A percentile compares a stretch with the other conserved stretches of the same genome.
These are phyloP conservation scores for Oldenlandia corymbosa DNA, from an alignment of 257 asterid genomes.

Conservation along the genomic window DNA sequence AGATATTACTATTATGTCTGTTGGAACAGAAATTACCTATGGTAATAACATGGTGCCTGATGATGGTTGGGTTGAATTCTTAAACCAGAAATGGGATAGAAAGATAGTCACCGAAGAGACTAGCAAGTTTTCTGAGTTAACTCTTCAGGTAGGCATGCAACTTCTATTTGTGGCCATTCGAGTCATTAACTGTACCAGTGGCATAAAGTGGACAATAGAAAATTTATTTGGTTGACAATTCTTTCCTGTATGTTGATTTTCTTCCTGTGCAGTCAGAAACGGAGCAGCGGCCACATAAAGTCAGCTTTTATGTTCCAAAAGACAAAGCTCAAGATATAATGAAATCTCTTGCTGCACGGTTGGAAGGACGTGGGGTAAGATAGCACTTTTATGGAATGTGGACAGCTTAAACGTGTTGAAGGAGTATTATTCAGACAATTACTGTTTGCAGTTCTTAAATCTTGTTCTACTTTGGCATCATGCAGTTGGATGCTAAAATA, in stretches of 20 bases:
- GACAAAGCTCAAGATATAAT: slow-evolving; percentile 65
- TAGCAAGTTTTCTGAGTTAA: slow-evolving; percentile 64
- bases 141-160: slow-evolving; percentile 60
- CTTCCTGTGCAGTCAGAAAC: slow-evolving; percentile 72
- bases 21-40: slow-evolving; percentile 95
- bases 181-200: not conserved
- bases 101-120: slow-evolving; percentile 75
- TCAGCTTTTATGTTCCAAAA: slow-evolving; percentile 76
- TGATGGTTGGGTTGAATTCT: slow-evolving; percentile 77
- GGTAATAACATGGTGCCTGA: slow-evolving; percentile 95
- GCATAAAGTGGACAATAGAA: not conserved
- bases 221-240: slow-evolving; percentile 3
- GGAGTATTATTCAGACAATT: not conserved
- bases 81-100: slow-evolving; percentile 92
- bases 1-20: slow-evolving; percentile 89
- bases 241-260: slow-evolving; percentile 20
- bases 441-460: not conserved
- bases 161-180: slow-evolving; percentile 11
- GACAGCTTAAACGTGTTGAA: not conserved
- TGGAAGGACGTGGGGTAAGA: slow-evolving; percentile 81
- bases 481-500: slow-evolving; percentile 88
- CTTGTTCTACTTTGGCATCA: slow-evolving; percentile 15
- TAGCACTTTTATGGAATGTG: slow-evolving; percentile 15
- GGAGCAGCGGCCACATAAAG: slow-evolving; percentile 96
- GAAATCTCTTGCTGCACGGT: slow-evolving; percentile 46